phyloP scores from a whole-genome alignment of 2,329 filamentous ascomycete genomes.

The Cladosporium sp. region DNA sequence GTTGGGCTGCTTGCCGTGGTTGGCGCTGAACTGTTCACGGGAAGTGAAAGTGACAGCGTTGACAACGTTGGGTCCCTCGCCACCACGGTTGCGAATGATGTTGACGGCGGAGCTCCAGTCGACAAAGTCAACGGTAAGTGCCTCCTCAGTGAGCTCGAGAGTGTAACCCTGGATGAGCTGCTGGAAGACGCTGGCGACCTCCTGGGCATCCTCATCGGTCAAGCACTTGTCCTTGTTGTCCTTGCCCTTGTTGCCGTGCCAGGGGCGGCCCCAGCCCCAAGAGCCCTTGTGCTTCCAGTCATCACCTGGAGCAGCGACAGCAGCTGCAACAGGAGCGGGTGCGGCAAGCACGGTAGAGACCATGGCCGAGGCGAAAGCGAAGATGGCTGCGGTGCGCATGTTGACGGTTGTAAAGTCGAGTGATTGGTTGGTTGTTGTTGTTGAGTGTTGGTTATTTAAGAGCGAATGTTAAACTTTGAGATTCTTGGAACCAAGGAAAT shows the following conservation, averaged over 20 bases:
- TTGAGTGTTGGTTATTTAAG: constrained; percentile 1
- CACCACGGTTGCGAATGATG: constrained; percentile 36
- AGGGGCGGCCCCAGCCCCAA: constrained; percentile 25
- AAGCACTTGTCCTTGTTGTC: constrained; percentile 28
- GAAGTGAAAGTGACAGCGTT: constrained; percentile 32
- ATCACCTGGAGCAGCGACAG: constrained; percentile 14
- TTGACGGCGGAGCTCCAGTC: constrained; percentile 37
- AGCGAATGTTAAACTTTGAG: constrained; percentile 11
- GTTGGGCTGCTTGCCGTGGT: constrained; percentile 34
- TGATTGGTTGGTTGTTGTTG: not conserved
- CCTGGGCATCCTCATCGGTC: constrained; percentile 29
- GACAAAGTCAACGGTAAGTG: constrained; percentile 35
- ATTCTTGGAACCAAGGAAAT: constrained; percentile 10
- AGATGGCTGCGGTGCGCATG: constrained; percentile 29
- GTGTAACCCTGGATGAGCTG: constrained; percentile 37
- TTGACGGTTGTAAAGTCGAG: constrained; percentile 10
- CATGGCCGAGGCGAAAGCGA: constrained; percentile 28
- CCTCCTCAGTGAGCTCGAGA: constrained; percentile 32
- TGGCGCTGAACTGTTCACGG: constrained; percentile 34
- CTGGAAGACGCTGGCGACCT: constrained; percentile 35
- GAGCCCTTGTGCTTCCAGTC: constrained; percentile 25
- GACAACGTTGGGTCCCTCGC: constrained; percentile 30
- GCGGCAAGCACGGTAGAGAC: constrained; percentile 26
- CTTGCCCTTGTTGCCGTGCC: constrained; percentile 24
- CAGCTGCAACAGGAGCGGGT: constrained; percentile 23